Evolutionary conservation across 768 basidiomycete species (phyloP), one percentile per base, ranked within the genome.

Genomic region (Calocybe indica): DNA sequence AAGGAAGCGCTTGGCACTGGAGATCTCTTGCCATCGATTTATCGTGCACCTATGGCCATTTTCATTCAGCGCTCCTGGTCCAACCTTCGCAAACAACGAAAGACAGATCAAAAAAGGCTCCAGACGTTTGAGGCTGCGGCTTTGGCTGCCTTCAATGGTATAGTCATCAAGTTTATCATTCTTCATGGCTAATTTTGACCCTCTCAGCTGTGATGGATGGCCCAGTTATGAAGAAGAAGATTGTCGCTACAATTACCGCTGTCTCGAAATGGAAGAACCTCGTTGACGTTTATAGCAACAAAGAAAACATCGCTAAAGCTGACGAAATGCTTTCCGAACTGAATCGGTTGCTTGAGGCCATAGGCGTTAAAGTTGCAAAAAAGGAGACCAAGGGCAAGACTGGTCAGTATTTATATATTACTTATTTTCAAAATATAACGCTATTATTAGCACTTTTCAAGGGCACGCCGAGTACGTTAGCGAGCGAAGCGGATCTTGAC

Each of bases 1-100:
- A 40, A 46, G 0, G 53, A 56, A 1, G 48, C 46, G 1, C 49
- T 52, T 11, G 33, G 31, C 5, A 22, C 33, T 5, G 32, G 13
- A 0, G 32, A 31, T 2, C 9, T 38, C n/a, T 11, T 53, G 5
- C 8, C 40, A 2, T 12, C 22, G 0, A 13, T 22, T 5, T 7
- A 47, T 6, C 40, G 52, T 6, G n/a, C 39, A 11, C 6, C 12
- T 3, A 12, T 49, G 11, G 40, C n/a, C 10, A 31, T 14, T 0
- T 11, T 56, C 10, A 7, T 36, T 5, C 52, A 53, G 40, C 22
- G 48, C 0, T n/a, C 35, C 0, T 56, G 55, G 55, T 46, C 46
- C 5, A 48, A 29, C 1, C 42, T 42, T 4, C 37, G 43, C 5
- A 11, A 7, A 5, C 48, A 51, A 29, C 29, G 46, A 0, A 7